Evolutionary conservation across 345 rosid species (phyloP).

Genomic region (Hibiscus trionum): DNA sequence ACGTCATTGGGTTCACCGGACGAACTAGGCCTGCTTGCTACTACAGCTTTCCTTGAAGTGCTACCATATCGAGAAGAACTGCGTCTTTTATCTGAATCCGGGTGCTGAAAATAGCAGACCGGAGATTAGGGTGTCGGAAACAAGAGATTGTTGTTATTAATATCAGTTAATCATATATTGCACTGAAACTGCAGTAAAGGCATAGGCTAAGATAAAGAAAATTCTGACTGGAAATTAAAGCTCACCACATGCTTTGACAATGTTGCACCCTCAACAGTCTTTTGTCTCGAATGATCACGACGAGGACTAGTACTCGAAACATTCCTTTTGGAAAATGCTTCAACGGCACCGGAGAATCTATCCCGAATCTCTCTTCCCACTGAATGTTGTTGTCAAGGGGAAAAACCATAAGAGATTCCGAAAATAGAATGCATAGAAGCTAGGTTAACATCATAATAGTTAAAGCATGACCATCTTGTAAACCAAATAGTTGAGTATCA

Average conservation of each 20-base stretch:
- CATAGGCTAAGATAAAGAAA: neutral
- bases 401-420: neutral
- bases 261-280: constrained; percentile 49
- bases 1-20: constrained; percentile 53
- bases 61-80: constrained; percentile 60
- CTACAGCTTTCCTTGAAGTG: constrained; percentile 58
- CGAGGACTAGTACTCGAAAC: constrained; percentile 33
- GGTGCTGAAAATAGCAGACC: constrained; percentile 28
- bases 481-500: neutral
- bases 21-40: constrained; percentile 52
- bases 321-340: constrained; percentile 61
- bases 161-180: neutral
- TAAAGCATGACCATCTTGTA: neutral
- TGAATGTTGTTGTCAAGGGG: constrained; percentile 13
- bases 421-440: neutral
- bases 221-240: constrained; percentile 5
- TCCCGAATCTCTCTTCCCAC: constrained; percentile 59
- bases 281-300: constrained; percentile 42
- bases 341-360: constrained; percentile 60
- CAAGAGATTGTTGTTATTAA: neutral
- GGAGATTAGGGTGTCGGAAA: neutral
- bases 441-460: neutral
- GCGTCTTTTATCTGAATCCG: constrained; percentile 40
- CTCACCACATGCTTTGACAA: constrained; percentile 51
- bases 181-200: neutral